Conservation (phyloP, 1,284 basidiomycete genomes). For the Sanguinoderma infundibulare region DNA sequence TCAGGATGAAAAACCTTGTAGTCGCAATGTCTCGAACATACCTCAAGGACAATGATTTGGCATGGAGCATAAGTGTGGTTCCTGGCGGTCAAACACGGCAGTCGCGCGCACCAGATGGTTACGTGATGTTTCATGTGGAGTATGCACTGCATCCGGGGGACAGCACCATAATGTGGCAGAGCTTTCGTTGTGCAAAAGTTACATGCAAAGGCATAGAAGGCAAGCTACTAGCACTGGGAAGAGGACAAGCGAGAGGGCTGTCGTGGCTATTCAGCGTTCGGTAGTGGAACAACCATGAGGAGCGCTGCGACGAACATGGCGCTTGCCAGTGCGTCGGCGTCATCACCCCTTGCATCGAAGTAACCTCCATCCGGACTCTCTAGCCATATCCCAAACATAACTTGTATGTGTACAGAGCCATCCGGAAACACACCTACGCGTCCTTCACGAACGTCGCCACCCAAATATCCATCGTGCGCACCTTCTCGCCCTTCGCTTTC, state of each 20-base stretch:
- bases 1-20: background rate
- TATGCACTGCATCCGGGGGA: too few species aligned
- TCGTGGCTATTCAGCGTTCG: background rate
- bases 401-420: background rate
- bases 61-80: background rate
- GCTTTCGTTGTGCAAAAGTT: too few species aligned
- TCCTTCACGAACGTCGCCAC: conserved; percentile 21
- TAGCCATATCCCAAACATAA: background rate
- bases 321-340: background rate
- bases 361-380: background rate
- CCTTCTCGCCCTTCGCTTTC: conserved; percentile 24
- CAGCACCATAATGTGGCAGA: too few species aligned
- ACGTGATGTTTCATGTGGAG: background rate
- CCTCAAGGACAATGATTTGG: background rate
- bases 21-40: background rate
- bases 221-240: too few species aligned
- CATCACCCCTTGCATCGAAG: background rate
- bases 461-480: conserved; percentile 42
- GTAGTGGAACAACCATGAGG: too few species aligned
- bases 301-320: too few species aligned
- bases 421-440: background rate
- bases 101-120: background rate
- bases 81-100: background rate
- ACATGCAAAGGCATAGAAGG: too few species aligned
- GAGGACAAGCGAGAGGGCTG: too few species aligned